Evolutionary conservation across 768 basidiomycete genomes (phyloP), one percentile per base, ranked within the genome.

Genomic region (Phylloporus sp.): DNA sequence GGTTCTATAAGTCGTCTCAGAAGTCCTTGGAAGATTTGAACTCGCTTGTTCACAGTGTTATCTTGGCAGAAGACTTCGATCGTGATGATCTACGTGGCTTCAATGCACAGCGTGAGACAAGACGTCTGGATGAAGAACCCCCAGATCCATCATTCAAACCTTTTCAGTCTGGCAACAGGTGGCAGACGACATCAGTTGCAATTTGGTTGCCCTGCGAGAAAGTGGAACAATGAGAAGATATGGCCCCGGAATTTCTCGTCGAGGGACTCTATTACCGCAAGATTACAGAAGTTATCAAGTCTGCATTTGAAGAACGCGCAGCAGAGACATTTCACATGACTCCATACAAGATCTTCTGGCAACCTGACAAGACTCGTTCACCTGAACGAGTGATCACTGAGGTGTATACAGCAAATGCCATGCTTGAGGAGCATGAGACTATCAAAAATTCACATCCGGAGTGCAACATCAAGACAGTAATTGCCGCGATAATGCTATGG

Each of bases 181-280:
- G 59, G 56, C 18, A 31, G 0, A 49, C 52, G 1, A 42, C 60
- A 15, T 20, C 27, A 0, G 43, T 72, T 1, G 7, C 49, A 7
- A 57, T 60, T 6, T 0, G 15, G 2, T 32, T 57, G 1, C 59
- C 53, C 0, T 41, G 45, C 5, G 48, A 60, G 12, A 38, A 48
- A 5, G 32, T 41, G 7, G 29, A 44, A 10, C 4, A 27, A 2
- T 1, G 4, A 0, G 50, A 54, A 8, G 5, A 7, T 2, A 11
- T 0, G 0, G 40, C 51, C 0, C 47, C 47, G 0, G 11, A 27
- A 5, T 67, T 70, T 27, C 1, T 23, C 1, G 54, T 72, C 0
- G 60, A 66, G 6, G 72, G 67, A 0, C 50, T 73, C 2, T 52
- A 56, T 13, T 66, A 63, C 45, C 52, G 59, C 1, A 62, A 57